Percentiles rank a stretch among this genome's conserved stretches.
phyloP scores from a whole-genome alignment of 106 monocot genomes.

The Alisma plantagoaquatica region DNA sequence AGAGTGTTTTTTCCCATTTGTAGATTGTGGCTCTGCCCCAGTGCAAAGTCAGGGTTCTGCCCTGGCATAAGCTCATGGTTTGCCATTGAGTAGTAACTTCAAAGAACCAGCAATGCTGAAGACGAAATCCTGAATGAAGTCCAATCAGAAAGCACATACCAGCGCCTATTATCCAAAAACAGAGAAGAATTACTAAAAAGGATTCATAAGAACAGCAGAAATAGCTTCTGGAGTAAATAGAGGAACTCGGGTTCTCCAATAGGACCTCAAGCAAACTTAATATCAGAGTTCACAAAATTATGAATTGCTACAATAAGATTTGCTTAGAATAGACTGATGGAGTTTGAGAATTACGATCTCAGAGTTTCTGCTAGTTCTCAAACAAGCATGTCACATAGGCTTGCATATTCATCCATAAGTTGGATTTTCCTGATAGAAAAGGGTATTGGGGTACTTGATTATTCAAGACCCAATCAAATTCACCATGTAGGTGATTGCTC shows the following conservation, averaged over 20 bases:
- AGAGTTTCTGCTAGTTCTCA: too few relatives aligned
- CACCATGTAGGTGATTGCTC: too few relatives aligned
- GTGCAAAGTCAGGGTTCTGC: constrained; percentile 49
- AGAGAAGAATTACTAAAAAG: not conserved
- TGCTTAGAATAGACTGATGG: too few relatives aligned
- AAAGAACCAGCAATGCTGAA: not conserved
- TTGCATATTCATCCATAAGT: too few relatives aligned
- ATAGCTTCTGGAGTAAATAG: not conserved
- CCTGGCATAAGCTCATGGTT: constrained; percentile 79
- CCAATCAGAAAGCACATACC: not conserved
- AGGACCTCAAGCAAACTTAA: not conserved
- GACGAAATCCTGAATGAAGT: constrained; percentile 1
- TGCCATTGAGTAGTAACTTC: constrained; percentile 34
- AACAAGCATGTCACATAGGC: too few relatives aligned
- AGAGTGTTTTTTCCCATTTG: too few relatives aligned
- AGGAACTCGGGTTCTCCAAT: not conserved
- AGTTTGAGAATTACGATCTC: too few relatives aligned
- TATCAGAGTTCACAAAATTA: not conserved
- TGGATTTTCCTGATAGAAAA: too few relatives aligned
- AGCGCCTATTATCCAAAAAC: not conserved
- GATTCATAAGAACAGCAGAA: not conserved
- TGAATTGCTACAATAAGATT: too few relatives aligned
- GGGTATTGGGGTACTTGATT: too few relatives aligned
- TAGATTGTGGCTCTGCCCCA: too few relatives aligned
- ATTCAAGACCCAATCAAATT: too few relatives aligned